phyloP scores from a whole-genome alignment of 2,329 filamentous ascomycete genomes.

The Hypoxylon sp. region DNA sequence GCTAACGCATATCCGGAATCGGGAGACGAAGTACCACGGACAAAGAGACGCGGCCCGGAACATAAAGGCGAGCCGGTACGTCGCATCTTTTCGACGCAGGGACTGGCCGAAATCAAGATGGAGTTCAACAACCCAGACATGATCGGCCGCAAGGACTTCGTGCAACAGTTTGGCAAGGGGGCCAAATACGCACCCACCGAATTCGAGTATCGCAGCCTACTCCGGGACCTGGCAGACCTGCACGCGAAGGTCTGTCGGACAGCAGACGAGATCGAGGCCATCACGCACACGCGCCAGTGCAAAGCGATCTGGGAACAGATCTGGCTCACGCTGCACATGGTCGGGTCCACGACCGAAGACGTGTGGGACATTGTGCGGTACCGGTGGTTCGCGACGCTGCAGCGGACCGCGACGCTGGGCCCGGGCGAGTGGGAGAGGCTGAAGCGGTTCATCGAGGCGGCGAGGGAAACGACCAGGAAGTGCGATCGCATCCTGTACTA shows the following conservation, averaged over 20 bases:
- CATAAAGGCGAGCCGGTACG: background rate
- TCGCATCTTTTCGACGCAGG: background rate
- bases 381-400: background rate
- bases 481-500: slow-evolving; percentile 2
- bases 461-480: background rate
- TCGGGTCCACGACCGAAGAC: slow-evolving; percentile 11
- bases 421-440: background rate
- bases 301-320: slow-evolving; percentile 6
- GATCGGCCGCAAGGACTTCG: background rate
- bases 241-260: background rate
- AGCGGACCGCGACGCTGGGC: background rate
- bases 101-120: background rate
- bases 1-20: no score
- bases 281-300: background rate
- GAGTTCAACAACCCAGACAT: background rate
- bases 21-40: no score
- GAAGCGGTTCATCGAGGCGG: background rate
- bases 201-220: background rate
- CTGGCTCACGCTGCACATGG: slow-evolving; percentile 17
- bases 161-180: background rate
- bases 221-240: background rate
- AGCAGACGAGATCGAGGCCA: background rate
- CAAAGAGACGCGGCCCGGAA: background rate
- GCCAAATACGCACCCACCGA: background rate
- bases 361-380: slow-evolving; percentile 6